Percentiles rank a stretch among this genome's conserved stretches.
phyloP scores from a whole-genome alignment of 768 basidiomycete genomes.

The Tricholoma matsutake region DNA sequence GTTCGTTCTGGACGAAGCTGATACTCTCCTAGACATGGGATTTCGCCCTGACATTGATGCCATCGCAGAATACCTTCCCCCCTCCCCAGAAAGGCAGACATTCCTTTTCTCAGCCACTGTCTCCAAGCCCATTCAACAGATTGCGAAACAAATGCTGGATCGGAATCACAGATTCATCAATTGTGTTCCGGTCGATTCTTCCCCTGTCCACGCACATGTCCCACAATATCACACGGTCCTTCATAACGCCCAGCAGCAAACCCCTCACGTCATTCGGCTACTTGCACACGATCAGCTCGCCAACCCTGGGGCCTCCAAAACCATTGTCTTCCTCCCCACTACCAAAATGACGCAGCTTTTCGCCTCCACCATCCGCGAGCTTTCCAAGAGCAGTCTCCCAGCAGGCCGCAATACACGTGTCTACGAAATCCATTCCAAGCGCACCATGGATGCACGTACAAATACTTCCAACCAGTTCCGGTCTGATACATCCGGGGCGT shows the following conservation, averaged over 20 bases:
- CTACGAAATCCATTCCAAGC: conserved; percentile 83
- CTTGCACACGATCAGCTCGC: conserved; percentile 85
- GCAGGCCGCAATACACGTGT: conserved; percentile 49
- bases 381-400: conserved; percentile 45
- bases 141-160: conserved; percentile 60
- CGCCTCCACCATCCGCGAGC: conserved; percentile 54
- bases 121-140: conserved; percentile 63
- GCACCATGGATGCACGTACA: conserved; percentile 55
- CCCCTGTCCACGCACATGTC: conserved; percentile 70
- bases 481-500: conserved; percentile 44
- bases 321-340: conserved; percentile 81
- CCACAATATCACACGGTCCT: conserved; percentile 83
- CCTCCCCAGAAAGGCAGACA: conserved; percentile 70
- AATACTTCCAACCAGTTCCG: conserved; percentile 60
- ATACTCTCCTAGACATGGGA: conserved; percentile 89
- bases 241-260: conserved; percentile 57
- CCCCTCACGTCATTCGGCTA: conserved; percentile 77
- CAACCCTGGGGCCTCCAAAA: conserved; percentile 64
- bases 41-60: conserved; percentile 84
- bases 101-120: conserved; percentile 92
- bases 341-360: conserved; percentile 83
- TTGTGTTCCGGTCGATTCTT: conserved; percentile 57
- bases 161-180: conserved; percentile 70
- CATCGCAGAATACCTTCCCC: conserved; percentile 63
- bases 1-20: conserved; percentile 92